Conservation (phyloP, 139 green algal species). For the Cymbomonas tetramitiformis region DNA sequence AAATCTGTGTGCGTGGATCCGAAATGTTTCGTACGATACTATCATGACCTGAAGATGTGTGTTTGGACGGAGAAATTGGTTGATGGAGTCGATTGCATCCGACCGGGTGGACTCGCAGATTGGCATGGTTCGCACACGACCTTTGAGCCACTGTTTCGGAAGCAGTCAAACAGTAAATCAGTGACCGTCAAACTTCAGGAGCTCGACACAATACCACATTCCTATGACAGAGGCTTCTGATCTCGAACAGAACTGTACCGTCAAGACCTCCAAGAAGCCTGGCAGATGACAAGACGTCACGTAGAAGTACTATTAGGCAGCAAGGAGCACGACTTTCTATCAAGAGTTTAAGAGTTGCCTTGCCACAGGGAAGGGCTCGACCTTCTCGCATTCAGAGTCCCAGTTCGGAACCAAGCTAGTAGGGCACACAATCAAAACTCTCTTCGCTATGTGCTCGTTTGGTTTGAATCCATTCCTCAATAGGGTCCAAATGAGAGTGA, state of each 20-base stretch:
- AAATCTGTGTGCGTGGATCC: constrained; percentile 65
- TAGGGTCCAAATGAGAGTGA: constrained; percentile 88
- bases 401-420: constrained; percentile 92
- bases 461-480: too few relatives aligned
- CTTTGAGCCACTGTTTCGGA: constrained; percentile 36
- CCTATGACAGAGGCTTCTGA: too few relatives aligned
- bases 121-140: constrained; percentile 53
- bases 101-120: constrained; percentile 72
- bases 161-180: background rate
- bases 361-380: too few relatives aligned
- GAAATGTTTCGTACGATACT: constrained; percentile 94
- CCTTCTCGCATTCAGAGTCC: constrained; percentile 82
- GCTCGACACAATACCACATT: too few relatives aligned
- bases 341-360: too few relatives aligned
- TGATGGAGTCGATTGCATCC: constrained; percentile 66
- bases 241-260: too few relatives aligned
- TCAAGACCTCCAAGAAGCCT: too few relatives aligned
- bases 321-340: too few relatives aligned
- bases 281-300: too few relatives aligned
- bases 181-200: too few relatives aligned
- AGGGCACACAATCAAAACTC: constrained; percentile 91
- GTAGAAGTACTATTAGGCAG: too few relatives aligned
- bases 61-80: constrained; percentile 20
- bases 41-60: constrained; percentile 29
- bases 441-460: constrained; percentile 29